These are phyloP conservation scores for Fusarium sororula DNA, from an alignment of 2,329 filamentous ascomycete species.

Conservation along the genomic window DNA sequence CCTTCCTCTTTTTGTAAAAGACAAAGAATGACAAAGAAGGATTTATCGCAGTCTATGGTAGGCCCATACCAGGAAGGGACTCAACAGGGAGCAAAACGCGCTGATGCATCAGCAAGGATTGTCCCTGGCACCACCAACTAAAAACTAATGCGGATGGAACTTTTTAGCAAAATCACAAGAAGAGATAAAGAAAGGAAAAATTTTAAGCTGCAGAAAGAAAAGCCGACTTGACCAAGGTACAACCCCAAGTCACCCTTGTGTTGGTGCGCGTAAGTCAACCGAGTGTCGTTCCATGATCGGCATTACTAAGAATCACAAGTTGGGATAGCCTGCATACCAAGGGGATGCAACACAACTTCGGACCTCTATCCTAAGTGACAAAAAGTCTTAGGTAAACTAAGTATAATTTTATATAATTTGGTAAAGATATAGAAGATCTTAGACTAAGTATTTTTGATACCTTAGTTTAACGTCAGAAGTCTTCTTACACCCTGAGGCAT, in stretches of 20 bases:
- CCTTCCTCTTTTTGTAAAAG: accelerated
- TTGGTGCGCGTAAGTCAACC: neutral
- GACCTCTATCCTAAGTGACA: too few species aligned
- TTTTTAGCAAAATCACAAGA: too few species aligned
- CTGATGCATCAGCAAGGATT: neutral
- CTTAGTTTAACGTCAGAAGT: too few species aligned
- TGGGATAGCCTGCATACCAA: too few species aligned
- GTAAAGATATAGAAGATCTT: too few species aligned
- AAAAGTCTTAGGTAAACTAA: too few species aligned
- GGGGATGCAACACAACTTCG: too few species aligned
- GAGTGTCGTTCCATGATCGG: too few species aligned
- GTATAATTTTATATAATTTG: too few species aligned
- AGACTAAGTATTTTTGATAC: too few species aligned
- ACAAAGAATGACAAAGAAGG: neutral
- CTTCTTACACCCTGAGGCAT: neutral
- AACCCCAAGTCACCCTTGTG: neutral
- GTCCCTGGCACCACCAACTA: neutral
- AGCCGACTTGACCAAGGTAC: neutral
- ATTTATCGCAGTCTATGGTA: neutral
- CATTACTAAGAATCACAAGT: neutral
- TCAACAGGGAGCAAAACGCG: neutral
- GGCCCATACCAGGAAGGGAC: neutral
- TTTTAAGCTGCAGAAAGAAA: neutral
- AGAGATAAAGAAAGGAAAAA: neutral
- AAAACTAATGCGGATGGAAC: neutral